These are phyloP conservation scores for Fraxinus pennsylvanica DNA, from an alignment of 257 asterid genomes.

Conservation along the genomic window DNA sequence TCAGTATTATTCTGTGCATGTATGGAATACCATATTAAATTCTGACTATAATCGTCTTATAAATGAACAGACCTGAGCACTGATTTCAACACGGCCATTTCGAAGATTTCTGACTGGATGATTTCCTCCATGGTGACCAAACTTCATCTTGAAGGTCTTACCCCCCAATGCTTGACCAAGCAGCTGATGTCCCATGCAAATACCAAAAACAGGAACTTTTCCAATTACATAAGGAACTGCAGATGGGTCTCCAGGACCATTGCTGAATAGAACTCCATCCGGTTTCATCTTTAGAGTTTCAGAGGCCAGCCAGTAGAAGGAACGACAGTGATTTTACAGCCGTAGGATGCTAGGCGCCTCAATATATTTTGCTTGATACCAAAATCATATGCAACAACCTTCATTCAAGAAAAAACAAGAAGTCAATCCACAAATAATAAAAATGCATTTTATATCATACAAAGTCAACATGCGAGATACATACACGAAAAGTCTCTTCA, in stretches of 20 bases:
- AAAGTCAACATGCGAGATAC: conserved; percentile 23
- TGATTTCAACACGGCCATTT: conserved; percentile 80
- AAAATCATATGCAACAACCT: conserved; percentile 97
- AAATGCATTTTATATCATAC: neutral
- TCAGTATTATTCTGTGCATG: neutral
- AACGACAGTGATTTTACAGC: conserved; percentile 89
- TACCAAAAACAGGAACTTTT: conserved; percentile 83
- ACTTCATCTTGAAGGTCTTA: conserved; percentile 92
- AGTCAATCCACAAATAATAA: conserved; percentile 7
- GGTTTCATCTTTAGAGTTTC: conserved; percentile 87
- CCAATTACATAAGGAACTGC: conserved; percentile 97
- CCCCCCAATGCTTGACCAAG: conserved; percentile 99
- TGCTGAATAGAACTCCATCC: conserved; percentile 92
- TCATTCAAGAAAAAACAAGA: conserved; percentile 25
- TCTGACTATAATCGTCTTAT: neutral
- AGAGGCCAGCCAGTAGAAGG: conserved; percentile 94
- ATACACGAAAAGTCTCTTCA: conserved; percentile 52
- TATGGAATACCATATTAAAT: neutral
- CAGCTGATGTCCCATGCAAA: conserved; percentile 98
- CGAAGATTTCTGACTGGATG: conserved; percentile 88
- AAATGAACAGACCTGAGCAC: conserved; percentile 56
- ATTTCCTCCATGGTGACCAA: conserved; percentile 97
- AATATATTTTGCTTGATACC: conserved; percentile 91
- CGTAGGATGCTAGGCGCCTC: conserved; percentile 84
- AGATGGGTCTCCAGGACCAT: conserved; percentile 98